phyloP scores from a whole-genome alignment of 1,284 basidiomycete species.

The Caloboletus inedulis region DNA sequence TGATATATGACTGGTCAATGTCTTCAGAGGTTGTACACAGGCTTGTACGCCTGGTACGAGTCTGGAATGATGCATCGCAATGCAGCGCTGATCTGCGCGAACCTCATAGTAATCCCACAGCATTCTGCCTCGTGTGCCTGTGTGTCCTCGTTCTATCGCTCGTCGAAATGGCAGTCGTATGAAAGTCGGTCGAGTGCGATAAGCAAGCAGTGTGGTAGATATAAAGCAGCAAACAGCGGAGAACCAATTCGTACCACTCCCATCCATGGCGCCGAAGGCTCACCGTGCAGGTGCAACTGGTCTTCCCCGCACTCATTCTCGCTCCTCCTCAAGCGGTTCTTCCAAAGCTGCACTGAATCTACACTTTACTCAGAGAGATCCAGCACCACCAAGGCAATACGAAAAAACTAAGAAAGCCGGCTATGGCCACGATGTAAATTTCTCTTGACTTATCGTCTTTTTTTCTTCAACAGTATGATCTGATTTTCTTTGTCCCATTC shows the following conservation, averaged over 20 bases:
- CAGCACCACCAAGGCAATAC: constrained; percentile 37
- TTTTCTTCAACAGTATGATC: constrained; percentile 14
- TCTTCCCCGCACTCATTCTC: constrained; percentile 56
- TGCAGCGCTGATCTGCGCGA: constrained; percentile 7
- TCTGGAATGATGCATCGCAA: constrained; percentile 7
- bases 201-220: constrained; percentile 8
- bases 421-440: constrained; percentile 44
- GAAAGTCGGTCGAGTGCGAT: constrained; percentile 13
- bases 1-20: background rate
- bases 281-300: constrained; percentile 43
- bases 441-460: constrained; percentile 11
- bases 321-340: constrained; percentile 52
- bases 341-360: constrained; percentile 57
- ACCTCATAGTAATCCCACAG: constrained; percentile 2
- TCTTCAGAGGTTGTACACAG: background rate
- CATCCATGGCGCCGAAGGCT: constrained; percentile 47
- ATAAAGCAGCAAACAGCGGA: constrained; percentile 30
- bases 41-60: background rate
- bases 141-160: background rate
- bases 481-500: constrained; percentile 1
- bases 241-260: constrained; percentile 29
- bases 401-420: constrained; percentile 53
- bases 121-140: constrained; percentile 1
- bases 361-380: constrained; percentile 66
- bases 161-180: background rate